Conservation (phyloP, 2,329 filamentous ascomycete species). For the Apiospora saccharicola region DNA sequence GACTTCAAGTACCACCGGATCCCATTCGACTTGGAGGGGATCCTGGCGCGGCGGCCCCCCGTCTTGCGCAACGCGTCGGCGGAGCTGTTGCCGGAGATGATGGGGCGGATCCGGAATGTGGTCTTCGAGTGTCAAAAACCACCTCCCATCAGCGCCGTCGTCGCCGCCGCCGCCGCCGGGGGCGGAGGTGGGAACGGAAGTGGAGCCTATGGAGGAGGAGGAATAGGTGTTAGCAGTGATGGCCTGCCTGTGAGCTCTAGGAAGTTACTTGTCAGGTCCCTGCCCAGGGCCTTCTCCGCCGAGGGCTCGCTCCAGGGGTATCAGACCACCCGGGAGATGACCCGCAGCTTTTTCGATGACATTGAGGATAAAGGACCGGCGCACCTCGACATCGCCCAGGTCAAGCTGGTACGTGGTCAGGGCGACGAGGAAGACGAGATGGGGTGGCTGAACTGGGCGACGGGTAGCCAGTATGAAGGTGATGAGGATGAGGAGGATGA, state of each 20-base stretch:
- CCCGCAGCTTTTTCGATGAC: background rate
- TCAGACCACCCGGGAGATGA: background rate
- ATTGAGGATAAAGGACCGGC: background rate
- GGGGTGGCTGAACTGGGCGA: background rate
- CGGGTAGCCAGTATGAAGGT: background rate
- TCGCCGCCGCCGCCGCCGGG: background rate
- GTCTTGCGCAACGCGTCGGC: background rate
- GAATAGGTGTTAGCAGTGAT: no score
- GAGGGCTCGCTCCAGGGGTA: background rate
- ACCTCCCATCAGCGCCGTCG: no score
- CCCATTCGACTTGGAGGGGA: background rate
- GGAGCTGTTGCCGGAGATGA: background rate
- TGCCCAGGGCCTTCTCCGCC: background rate
- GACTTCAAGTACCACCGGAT: background rate
- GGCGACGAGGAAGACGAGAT: background rate
- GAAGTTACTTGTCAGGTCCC: no score
- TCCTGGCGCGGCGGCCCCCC: background rate
- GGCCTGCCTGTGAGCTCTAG: background rate
- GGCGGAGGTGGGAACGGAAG: background rate
- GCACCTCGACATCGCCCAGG: background rate
- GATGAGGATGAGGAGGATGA: no score
- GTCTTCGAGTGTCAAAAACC: background rate
- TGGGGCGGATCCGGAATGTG: background rate
- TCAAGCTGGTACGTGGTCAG: background rate
- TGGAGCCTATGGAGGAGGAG: no score